Evolutionary conservation across 805 yeast genomes (phyloP).

Genomic region (Myxozyma mucilagina): DNA sequence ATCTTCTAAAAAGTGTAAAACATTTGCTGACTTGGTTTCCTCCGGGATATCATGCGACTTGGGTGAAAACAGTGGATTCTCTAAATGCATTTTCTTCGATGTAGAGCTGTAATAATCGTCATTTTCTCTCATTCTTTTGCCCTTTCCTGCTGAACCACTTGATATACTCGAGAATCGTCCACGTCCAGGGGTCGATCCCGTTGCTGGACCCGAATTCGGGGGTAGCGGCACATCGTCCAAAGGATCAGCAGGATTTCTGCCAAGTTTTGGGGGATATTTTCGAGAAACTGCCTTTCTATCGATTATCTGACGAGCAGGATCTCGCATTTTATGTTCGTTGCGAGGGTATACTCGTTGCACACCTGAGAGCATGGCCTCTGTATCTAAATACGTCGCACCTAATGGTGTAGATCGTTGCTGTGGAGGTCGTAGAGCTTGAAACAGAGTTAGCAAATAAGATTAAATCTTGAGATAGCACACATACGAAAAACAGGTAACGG

Average conservation of each 20-base stretch:
- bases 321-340: constrained; percentile 10
- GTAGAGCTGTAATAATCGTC: constrained; percentile 9
- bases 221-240: constrained; percentile 16
- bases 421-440: constrained; percentile 33
- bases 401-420: constrained; percentile 26
- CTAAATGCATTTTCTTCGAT: constrained; percentile 16
- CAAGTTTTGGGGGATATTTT: constrained; percentile 5
- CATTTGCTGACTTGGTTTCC: not conserved
- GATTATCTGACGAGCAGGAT: constrained; percentile 24
- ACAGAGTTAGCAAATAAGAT: not conserved
- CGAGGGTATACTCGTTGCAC: constrained; percentile 1
- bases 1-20: not conserved
- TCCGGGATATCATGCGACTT: not conserved
- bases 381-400: constrained; percentile 32
- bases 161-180: constrained; percentile 2
- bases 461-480: not conserved
- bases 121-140: constrained; percentile 18
- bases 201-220: constrained; percentile 13
- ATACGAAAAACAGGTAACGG: constrained; percentile 31
- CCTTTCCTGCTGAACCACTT: constrained; percentile 5
- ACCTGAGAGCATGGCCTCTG: constrained; percentile 35
- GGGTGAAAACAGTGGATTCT: not conserved
- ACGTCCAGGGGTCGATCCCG: constrained; percentile 23
- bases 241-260: constrained; percentile 17
- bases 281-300: constrained; percentile 13